A percentile compares a stretch with the other conserved stretches of the same genome.
phyloP scores from a whole-genome alignment of 2,329 filamentous ascomycete species.

The Rhexocercosporidium sp. region DNA sequence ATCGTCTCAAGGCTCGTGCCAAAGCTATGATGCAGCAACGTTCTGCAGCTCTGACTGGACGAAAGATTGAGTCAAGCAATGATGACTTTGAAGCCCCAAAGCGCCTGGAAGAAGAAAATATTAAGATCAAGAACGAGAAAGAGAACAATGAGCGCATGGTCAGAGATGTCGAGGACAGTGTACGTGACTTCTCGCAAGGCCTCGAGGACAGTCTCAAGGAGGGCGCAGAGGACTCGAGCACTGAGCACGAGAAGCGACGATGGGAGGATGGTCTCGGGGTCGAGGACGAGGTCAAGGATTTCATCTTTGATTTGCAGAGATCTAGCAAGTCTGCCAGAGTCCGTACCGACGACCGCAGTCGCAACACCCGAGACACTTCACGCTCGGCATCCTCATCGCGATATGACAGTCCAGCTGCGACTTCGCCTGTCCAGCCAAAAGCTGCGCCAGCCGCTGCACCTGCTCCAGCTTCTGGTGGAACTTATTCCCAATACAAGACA shows the following conservation, averaged over 20 bases:
- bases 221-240: conserved; percentile 73
- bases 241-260: conserved; percentile 87
- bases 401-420: conserved; percentile 44
- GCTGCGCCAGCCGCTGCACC: conserved; percentile 38
- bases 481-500: conserved; percentile 85
- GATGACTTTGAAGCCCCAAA: conserved; percentile 82
- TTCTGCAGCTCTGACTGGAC: conserved; percentile 88
- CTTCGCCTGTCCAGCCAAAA: conserved; percentile 30
- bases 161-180: conserved; percentile 93
- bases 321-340: conserved; percentile 79
- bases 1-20: conserved; percentile 91
- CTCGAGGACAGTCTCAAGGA: conserved; percentile 90
- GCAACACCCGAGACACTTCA: conserved; percentile 39
- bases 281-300: conserved; percentile 95
- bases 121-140: conserved; percentile 79
- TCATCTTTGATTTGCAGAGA: conserved; percentile 95
- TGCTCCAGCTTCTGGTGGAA: conserved; percentile 61
- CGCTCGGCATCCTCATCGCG: conserved; percentile 48
- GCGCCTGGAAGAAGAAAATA: conserved; percentile 86
- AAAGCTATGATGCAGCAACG: conserved; percentile 99
- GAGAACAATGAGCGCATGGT: conserved; percentile 98
- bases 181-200: conserved; percentile 82
- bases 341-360: conserved; percentile 60
- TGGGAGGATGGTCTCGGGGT: conserved; percentile 98
- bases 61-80: conserved; percentile 69